These are phyloP conservation scores for Strigomonas culicis DNA, from an alignment of 208 protist genomes.

Conservation along the genomic window DNA sequence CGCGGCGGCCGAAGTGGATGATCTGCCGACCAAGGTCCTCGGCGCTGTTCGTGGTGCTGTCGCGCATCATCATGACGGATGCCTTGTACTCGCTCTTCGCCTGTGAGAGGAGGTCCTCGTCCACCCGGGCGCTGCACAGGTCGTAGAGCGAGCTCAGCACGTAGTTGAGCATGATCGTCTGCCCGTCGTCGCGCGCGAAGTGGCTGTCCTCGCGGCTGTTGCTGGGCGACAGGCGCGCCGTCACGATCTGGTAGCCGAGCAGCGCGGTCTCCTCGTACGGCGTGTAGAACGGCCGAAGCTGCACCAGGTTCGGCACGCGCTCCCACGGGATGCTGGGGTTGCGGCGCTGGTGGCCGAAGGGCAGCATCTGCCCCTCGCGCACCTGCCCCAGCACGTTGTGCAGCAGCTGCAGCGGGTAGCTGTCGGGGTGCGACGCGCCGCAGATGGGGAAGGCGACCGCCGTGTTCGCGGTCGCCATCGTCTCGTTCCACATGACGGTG, in stretches of 20 bases:
- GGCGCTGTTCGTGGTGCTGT: conserved; percentile 92
- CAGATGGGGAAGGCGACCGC: conserved; percentile 82
- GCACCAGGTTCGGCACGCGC: conserved; percentile 58
- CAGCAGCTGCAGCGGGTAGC: conserved; percentile 91
- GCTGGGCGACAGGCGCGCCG: conserved; percentile 38
- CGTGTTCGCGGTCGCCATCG: conserved; percentile 78
- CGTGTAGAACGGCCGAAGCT: conserved; percentile 88
- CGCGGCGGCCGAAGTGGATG: conserved; percentile 85
- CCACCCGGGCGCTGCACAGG: conserved; percentile 43
- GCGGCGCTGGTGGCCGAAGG: conserved; percentile 67
- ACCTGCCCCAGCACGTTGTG: conserved; percentile 94
- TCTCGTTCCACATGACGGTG: conserved; percentile 73
- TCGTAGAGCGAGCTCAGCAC: conserved; percentile 66
- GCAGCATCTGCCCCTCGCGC: conserved; percentile 74
- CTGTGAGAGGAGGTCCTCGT: conserved; percentile 83
- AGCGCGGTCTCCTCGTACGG: conserved; percentile 89
- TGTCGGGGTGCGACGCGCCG: conserved; percentile 89
- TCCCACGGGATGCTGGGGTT: conserved; percentile 67
- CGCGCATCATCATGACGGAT: conserved; percentile 90
- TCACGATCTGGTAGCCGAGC: conserved; percentile 86
- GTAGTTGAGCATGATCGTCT: conserved; percentile 70
- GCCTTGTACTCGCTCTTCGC: conserved; percentile 94
- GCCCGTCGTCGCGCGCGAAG: conserved; percentile 54
- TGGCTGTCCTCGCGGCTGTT: conserved; percentile 18
- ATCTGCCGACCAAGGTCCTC: conserved; percentile 98